Evolutionary conservation across 2,329 filamentous ascomycete species (phyloP).

Genomic region (Aureobasidium vineae): DNA sequence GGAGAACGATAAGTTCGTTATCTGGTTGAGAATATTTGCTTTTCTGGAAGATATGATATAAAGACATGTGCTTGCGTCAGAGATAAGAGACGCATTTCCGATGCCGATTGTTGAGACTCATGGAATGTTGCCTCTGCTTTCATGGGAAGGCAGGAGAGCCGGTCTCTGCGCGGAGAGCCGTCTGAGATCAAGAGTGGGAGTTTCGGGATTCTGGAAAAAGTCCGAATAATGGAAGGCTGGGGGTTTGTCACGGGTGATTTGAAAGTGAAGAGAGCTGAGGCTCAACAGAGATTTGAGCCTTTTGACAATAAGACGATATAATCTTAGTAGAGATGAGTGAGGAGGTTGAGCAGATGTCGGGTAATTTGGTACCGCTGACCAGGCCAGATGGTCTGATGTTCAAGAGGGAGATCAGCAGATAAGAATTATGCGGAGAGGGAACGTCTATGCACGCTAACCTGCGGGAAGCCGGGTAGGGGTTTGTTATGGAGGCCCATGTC

Average conservation of each 20-base stretch:
- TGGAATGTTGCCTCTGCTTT: background rate
- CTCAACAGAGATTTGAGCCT: background rate
- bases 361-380: constrained; percentile 24
- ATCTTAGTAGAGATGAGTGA: background rate
- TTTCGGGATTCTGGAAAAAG: background rate
- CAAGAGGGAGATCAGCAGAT: constrained; percentile 19
- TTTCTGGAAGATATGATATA: background rate
- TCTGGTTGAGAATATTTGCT: background rate
- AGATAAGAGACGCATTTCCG: background rate
- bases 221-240: background rate
- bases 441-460: constrained; percentile 11
- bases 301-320: background rate
- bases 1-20: too few relatives aligned
- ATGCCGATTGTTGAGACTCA: constrained; percentile 16
- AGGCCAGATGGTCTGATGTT: constrained; percentile 22
- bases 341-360: background rate
- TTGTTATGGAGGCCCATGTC: background rate
- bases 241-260: too few relatives aligned
- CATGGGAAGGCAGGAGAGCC: background rate
- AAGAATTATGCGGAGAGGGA: constrained; percentile 3
- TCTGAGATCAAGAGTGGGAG: background rate
- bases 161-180: constrained; percentile 22
- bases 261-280: background rate
- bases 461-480: constrained; percentile 7
- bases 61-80: constrained; percentile 14